Conservation (phyloP, 2,329 filamentous ascomycete species). For the Samsoniella hepiali region DNA sequence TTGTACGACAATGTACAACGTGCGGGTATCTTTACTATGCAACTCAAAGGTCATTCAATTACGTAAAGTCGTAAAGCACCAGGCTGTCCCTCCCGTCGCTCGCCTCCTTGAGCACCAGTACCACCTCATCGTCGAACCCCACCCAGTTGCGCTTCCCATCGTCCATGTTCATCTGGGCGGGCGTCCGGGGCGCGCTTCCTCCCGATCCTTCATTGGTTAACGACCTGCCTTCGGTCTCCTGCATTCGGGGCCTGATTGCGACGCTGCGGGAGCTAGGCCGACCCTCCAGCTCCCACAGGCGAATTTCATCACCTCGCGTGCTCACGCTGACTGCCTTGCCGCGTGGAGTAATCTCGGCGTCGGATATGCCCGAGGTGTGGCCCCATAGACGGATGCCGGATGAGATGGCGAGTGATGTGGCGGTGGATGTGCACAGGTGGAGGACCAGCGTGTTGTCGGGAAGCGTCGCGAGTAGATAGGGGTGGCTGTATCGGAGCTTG, state of each 20-base stretch:
- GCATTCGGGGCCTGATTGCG: constrained; percentile 44
- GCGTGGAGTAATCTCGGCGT: constrained; percentile 77
- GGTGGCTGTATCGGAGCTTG: constrained; percentile 69
- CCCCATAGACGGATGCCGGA: constrained; percentile 79
- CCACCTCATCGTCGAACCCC: constrained; percentile 87
- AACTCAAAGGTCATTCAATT: constrained; percentile 19
- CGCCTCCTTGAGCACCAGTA: constrained; percentile 78
- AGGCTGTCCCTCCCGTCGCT: constrained; percentile 66
- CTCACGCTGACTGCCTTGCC: constrained; percentile 92
- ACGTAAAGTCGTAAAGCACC: constrained; percentile 86
- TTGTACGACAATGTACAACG: neutral
- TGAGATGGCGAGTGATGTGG: constrained; percentile 64
- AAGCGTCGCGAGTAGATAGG: constrained; percentile 79
- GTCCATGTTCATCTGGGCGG: neutral
- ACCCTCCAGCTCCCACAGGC: constrained; percentile 87
- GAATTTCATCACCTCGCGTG: constrained; percentile 70
- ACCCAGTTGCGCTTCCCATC: constrained; percentile 60
- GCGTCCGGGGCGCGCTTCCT: neutral
- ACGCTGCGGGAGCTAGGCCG: constrained; percentile 54
- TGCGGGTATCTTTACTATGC: constrained; percentile 5
- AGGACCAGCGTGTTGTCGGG: constrained; percentile 85
- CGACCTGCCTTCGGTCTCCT: neutral
- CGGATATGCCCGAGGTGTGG: constrained; percentile 84
- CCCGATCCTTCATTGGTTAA: constrained; percentile 21
- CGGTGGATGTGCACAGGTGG: constrained; percentile 74